Evolutionary conservation across 345 rosid genomes (phyloP).

Genomic region (Populus pruinosa): DNA sequence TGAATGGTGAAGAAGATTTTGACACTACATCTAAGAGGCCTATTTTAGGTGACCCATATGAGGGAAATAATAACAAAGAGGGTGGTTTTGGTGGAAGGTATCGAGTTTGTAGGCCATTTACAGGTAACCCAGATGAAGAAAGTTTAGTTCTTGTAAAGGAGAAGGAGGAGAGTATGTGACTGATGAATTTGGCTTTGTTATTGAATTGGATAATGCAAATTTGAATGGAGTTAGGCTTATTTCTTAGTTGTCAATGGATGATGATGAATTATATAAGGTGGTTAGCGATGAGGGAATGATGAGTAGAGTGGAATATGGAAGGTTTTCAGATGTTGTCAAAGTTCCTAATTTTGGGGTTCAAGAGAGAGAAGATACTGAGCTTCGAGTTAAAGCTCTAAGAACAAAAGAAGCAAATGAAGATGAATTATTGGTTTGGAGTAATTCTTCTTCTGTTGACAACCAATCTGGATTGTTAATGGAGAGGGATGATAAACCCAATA

Average conservation of each 20-base stretch:
- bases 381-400: constrained; percentile 19
- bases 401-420: constrained; percentile 19
- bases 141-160: not conserved
- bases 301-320: constrained; percentile 33
- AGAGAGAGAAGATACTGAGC: constrained; percentile 19
- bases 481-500: constrained; percentile 1
- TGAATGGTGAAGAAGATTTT: constrained; percentile 46
- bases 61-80: constrained; percentile 30
- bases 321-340: constrained; percentile 24
- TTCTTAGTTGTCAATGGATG: constrained; percentile 63
- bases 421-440: constrained; percentile 8
- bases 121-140: constrained; percentile 9
- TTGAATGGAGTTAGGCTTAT: constrained; percentile 41
- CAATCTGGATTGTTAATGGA: not conserved
- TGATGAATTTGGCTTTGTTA: constrained; percentile 10
- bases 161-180: not conserved
- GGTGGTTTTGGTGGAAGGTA: constrained; percentile 25
- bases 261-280: constrained; percentile 43
- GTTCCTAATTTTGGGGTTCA: constrained; percentile 23
- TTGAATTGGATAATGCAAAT: constrained; percentile 22
- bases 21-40: constrained; percentile 44
- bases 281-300: constrained; percentile 30
- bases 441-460: constrained; percentile 1
- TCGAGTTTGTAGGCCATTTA: constrained; percentile 20
- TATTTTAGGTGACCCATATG: constrained; percentile 30